These are phyloP conservation scores for Pleurotus giganteus DNA, from an alignment of 768 basidiomycete genomes.

Conservation along the genomic window DNA sequence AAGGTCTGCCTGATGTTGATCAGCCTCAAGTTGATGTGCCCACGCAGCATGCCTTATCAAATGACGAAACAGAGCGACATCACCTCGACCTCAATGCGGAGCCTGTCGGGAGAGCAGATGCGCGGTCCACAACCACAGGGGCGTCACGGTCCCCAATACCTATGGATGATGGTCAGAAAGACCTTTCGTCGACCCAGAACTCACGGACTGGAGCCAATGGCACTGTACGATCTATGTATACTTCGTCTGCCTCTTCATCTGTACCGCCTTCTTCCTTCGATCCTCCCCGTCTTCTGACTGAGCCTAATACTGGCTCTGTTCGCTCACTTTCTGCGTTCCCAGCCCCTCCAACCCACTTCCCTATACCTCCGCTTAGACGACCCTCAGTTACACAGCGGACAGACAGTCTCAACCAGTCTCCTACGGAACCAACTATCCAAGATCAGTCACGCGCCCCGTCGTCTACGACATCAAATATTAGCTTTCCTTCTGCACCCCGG, in stretches of 20 bases:
- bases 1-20: conserved; percentile 36
- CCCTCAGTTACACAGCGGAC: conserved; percentile 20
- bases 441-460: conserved; percentile 14
- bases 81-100: neutral
- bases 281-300: conserved; percentile 33
- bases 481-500: conserved; percentile 18
- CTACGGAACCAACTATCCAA: conserved; percentile 13
- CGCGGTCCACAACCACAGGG: neutral
- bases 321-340: conserved; percentile 74
- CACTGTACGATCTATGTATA: conserved; percentile 6
- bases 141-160: neutral
- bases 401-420: neutral
- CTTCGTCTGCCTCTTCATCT: conserved; percentile 26
- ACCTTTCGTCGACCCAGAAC: neutral
- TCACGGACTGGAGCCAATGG: conserved; percentile 3
- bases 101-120: neutral
- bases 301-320: conserved; percentile 51
- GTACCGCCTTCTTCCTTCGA: conserved; percentile 34
- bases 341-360: conserved; percentile 68
- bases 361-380: conserved; percentile 47
- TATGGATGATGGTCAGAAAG: neutral
- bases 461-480: conserved; percentile 23
- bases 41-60: neutral
- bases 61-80: neutral
- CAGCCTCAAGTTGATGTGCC: conserved; percentile 3